Percentiles rank a stretch among this genome's conserved stretches.
phyloP scores from a whole-genome alignment of 2,329 filamentous ascomycete genomes.

The Pochonia chlamydosporia region DNA sequence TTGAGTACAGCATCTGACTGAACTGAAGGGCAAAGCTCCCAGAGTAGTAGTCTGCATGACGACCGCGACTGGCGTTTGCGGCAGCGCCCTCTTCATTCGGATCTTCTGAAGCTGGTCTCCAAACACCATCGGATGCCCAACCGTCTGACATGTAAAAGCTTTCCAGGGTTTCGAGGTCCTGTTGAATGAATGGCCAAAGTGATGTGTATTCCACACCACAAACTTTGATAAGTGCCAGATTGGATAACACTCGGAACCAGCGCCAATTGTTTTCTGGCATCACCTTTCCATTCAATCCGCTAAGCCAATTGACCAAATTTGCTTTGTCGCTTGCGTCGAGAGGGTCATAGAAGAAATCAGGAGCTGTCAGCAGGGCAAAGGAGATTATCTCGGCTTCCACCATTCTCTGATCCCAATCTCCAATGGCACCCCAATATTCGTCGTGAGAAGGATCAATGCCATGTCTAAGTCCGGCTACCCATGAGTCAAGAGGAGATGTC shows the following conservation, averaged over 20 bases:
- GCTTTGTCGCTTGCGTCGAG: constrained; percentile 22
- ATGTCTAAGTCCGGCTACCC: constrained; percentile 23
- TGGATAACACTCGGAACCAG: constrained; percentile 47
- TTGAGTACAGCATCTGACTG: constrained; percentile 39
- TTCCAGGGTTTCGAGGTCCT: constrained; percentile 38
- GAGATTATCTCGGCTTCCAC: constrained; percentile 47
- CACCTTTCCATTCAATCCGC: constrained; percentile 33
- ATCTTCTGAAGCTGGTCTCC: constrained; percentile 23
- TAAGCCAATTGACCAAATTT: constrained; percentile 36
- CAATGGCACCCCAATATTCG: constrained; percentile 43
- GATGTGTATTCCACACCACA: constrained; percentile 29
- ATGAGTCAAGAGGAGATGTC: constrained; percentile 16
- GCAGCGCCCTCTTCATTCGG: constrained; percentile 7
- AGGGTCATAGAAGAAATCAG: constrained; percentile 26
- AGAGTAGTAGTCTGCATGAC: constrained; percentile 47
- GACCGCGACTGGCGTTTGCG: constrained; percentile 14
- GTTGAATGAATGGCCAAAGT: constrained; percentile 29
- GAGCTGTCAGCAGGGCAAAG: constrained; percentile 39
- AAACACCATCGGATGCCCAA: constrained; percentile 42
- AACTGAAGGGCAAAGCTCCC: constrained; percentile 50
- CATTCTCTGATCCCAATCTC: constrained; percentile 44
- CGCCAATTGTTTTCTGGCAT: constrained; percentile 46
- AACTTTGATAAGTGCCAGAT: constrained; percentile 37
- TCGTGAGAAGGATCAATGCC: constrained; percentile 26
- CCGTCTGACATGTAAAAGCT: constrained; percentile 38